phyloP scores from a whole-genome alignment of 495 filamentous ascomycete species.

The Pyrenula aspistea region DNA sequence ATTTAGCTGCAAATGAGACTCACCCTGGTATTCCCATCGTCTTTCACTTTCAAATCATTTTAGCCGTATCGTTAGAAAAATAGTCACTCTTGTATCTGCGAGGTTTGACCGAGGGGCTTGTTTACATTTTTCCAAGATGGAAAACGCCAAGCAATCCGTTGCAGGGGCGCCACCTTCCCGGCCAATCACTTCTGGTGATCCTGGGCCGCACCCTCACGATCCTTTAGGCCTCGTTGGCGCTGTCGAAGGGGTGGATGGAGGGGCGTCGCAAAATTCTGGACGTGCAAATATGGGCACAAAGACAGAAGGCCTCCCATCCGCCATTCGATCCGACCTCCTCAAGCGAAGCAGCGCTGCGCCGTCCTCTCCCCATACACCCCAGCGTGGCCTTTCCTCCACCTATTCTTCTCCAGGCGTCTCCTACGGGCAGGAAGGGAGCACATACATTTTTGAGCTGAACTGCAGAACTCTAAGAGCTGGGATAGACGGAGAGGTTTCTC shows the following conservation, averaged over 20 bases:
- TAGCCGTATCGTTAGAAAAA: background rate
- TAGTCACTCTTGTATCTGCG: no score
- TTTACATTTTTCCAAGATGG: background rate
- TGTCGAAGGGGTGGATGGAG: no score
- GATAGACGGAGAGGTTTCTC: constrained; percentile 68
- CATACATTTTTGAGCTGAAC: constrained; percentile 72
- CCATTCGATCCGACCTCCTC: constrained; percentile 19
- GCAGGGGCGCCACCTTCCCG: background rate
- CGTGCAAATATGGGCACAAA: background rate
- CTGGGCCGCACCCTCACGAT: no score
- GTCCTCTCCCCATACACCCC: constrained; percentile 47
- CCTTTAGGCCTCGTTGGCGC: no score
- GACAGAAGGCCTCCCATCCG: constrained; percentile 1
- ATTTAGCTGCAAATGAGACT: constrained; percentile 4
- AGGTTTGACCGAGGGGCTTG: background rate
- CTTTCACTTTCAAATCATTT: background rate
- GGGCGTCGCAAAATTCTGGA: no score
- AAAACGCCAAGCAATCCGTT: background rate
- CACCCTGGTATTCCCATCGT: constrained; percentile 37
- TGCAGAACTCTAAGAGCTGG: constrained; percentile 69
- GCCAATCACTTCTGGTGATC: no score
- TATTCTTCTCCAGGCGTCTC: constrained; percentile 60
- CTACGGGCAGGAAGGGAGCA: constrained; percentile 73
- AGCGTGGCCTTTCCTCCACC: constrained; percentile 43
- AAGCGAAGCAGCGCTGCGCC: constrained; percentile 17